Percentiles rank a stretch among this genome's conserved stretches.
Conservation (phyloP, 1,284 basidiomycete species). For the Ceratobasidium sp. region DNA sequence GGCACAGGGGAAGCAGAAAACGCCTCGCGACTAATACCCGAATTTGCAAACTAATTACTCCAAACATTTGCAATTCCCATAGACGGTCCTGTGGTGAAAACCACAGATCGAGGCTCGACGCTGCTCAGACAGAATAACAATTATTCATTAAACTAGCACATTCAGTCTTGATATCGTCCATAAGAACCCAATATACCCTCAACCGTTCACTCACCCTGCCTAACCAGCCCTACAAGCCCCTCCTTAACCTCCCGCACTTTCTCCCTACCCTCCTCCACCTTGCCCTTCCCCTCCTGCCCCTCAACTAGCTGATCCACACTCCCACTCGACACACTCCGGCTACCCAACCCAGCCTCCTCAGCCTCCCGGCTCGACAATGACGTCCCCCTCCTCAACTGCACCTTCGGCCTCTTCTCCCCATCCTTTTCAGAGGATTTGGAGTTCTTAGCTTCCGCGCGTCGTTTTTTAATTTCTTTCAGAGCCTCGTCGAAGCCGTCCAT, state of each 20-base stretch:
- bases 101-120: too few species aligned
- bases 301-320: slow-evolving; percentile 5
- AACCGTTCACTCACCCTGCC: neutral
- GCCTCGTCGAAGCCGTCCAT: slow-evolving; percentile 54
- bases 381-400: slow-evolving; percentile 9
- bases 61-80: too few species aligned
- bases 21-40: too few species aligned
- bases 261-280: neutral
- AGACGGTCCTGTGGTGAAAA: too few species aligned
- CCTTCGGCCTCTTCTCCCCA: neutral
- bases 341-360: slow-evolving; percentile 1
- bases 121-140: too few species aligned
- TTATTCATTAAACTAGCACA: neutral
- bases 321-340: slow-evolving; percentile 17
- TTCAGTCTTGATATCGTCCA: neutral
- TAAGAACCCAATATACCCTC: neutral
- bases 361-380: slow-evolving; percentile 22
- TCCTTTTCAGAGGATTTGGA: neutral
- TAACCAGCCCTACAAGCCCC: neutral
- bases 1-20: too few species aligned
- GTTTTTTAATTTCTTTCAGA: slow-evolving; percentile 56
- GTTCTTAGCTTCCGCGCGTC: slow-evolving; percentile 54
- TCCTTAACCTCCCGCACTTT: neutral
- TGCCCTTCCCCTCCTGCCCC: neutral
- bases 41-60: too few species aligned